These are phyloP conservation scores for Vigna radiata DNA, from an alignment of 306 rosid genomes.

Conservation along the genomic window DNA sequence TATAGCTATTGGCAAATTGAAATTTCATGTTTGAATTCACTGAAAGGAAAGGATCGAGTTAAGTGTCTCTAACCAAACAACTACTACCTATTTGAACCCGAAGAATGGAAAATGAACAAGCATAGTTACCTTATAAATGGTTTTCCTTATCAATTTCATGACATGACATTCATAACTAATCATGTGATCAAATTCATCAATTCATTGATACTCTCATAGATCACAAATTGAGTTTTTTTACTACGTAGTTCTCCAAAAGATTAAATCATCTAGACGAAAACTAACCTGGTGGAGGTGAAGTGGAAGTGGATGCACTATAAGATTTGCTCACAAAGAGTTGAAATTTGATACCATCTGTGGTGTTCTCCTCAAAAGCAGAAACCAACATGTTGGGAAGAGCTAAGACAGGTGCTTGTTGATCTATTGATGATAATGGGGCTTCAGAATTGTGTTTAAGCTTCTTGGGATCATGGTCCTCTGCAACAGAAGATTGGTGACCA, in stretches of 20 bases:
- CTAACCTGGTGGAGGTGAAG: slow-evolving; percentile 41
- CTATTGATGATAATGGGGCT: slow-evolving; percentile 29
- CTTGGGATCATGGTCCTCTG: slow-evolving; percentile 29
- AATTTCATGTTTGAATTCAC: slow-evolving; percentile 1
- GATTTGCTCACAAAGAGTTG: slow-evolving; percentile 39
- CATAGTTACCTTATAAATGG: not conserved
- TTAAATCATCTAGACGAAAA: not conserved
- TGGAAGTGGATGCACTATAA: not conserved
- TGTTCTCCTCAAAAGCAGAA: slow-evolving; percentile 27
- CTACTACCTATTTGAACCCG: not conserved
- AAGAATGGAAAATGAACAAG: not conserved
- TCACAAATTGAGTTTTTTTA: not conserved
- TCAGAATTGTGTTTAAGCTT: slow-evolving; percentile 36
- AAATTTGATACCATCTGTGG: slow-evolving; percentile 22
- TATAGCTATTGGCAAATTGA: not conserved
- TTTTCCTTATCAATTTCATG: not conserved
- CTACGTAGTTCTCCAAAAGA: not conserved
- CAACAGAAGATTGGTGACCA: not conserved
- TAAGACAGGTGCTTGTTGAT: slow-evolving; percentile 3
- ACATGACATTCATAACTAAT: not conserved
- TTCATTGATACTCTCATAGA: not conserved
- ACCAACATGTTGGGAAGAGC: slow-evolving; percentile 9
- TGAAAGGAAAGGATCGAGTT: not conserved
- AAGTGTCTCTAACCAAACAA: not conserved
- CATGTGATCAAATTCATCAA: slow-evolving; percentile 1